Evolutionary conservation across 345 rosid species (phyloP).

Genomic region (Alliaria petiolata): DNA sequence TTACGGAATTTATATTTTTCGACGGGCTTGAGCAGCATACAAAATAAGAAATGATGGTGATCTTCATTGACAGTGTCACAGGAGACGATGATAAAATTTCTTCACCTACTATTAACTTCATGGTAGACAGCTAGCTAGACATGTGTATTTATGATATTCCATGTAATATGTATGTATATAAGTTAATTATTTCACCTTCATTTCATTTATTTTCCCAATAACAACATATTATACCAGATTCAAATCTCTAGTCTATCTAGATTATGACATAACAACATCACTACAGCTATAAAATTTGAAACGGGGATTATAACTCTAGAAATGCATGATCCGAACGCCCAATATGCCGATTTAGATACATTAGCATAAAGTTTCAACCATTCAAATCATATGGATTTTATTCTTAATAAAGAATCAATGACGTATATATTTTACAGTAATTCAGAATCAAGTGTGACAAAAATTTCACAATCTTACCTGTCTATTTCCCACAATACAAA

Average conservation of each 20-base stretch:
- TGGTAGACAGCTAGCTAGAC: slow-evolving; percentile 1
- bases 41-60: background rate
- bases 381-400: background rate
- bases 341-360: too few relatives aligned
- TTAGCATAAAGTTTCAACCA: too few relatives aligned
- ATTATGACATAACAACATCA: background rate
- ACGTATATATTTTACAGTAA: background rate
- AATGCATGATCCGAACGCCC: background rate
- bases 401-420: background rate
- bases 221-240: too few relatives aligned
- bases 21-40: background rate
- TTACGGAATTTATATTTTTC: background rate
- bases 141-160: background rate
- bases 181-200: background rate
- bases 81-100: background rate
- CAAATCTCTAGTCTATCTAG: too few relatives aligned
- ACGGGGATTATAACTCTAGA: background rate
- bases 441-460: background rate
- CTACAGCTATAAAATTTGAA: background rate
- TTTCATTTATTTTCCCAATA: background rate
- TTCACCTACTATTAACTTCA: background rate
- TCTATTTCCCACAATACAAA: slow-evolving; percentile 13
- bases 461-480: background rate
- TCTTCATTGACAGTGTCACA: background rate
- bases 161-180: background rate